Percentiles rank a stretch among this genome's conserved stretches.
Evolutionary conservation across 768 basidiomycete species (phyloP).

Genomic region (Naganishia onofrii): DNA sequence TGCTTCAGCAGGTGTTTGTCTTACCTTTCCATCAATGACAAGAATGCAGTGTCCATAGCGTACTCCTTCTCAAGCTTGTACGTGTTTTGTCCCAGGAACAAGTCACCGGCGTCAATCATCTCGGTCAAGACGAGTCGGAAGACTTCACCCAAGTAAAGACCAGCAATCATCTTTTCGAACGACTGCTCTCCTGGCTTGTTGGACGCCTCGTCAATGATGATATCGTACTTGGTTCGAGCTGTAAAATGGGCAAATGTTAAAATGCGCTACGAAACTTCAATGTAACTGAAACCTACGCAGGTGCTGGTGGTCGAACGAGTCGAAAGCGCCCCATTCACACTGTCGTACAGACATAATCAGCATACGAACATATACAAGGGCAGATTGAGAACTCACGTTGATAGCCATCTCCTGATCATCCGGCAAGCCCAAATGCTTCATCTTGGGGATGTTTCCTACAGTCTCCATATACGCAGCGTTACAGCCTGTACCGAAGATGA

Average conservation of each 20-base stretch:
- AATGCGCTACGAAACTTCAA: too few relatives aligned
- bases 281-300: conserved; percentile 62
- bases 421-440: conserved; percentile 66
- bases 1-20: conserved; percentile 13
- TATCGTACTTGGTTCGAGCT: conserved; percentile 87
- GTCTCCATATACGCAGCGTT: conserved; percentile 98
- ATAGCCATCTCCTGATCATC: conserved; percentile 76
- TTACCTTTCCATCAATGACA: conserved; percentile 93
- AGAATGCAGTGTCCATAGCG: conserved; percentile 91
- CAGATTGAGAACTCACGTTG: conserved; percentile 70
- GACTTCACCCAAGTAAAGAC: conserved; percentile 93
- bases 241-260: too few relatives aligned
- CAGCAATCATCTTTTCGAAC: conserved; percentile 85
- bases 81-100: conserved; percentile 97
- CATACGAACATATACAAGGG: background rate
- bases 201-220: conserved; percentile 83
- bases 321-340: conserved; percentile 80
- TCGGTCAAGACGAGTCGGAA: conserved; percentile 91
- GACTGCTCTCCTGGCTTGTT: conserved; percentile 93
- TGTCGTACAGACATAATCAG: conserved; percentile 6
- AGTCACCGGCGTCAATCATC: conserved; percentile 90
- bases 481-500: conserved; percentile 97
- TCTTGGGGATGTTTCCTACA: conserved; percentile 78
- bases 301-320: conserved; percentile 90
- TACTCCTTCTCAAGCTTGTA: conserved; percentile 96